Evolutionary conservation across 2,329 filamentous ascomycete species (phyloP), one percentile per base, ranked within the genome.

Genomic region (Knufia fluminis): DNA sequence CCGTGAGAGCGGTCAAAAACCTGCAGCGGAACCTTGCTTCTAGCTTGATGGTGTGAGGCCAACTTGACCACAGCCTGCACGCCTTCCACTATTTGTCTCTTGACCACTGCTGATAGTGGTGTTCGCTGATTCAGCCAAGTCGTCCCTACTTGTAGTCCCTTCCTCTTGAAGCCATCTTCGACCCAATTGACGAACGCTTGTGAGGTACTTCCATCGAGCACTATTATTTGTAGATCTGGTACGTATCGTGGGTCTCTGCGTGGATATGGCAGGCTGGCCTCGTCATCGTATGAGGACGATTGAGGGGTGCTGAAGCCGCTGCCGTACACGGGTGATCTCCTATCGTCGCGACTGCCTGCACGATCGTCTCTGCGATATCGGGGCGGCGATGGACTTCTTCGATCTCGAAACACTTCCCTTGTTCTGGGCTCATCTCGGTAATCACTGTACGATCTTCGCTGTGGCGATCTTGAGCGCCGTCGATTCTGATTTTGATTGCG

Each of bases 181-280:
- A 94, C 83, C 77, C 86, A 95, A 46, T 75, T 75, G 45, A 95
- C 80, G 61, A 94, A 96, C 50, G 87, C 83, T 52, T 84, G 76
- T 55, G 39, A 48, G 36, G 44, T 50, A 14, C 45, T 52, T 46
- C 44, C 61, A 55, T 91, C 82, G 39, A 91, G 73, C 3, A 94
- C 77, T 23, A 96, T 78, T 24, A 97, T 80, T 64, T 96, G 89
- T 14, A 96, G 85, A 59, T 97, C 89, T 2, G 91, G 90, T 19
- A 96, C 82, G 55, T 92, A 80, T 50, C 77, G 72, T 3, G 86
- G 81, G 51, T 81, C 78, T 50, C 89, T 77, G 49, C 82, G 78
- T 38, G 88, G 86, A 6, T 94, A 77, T 24, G 85, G 83, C 10
- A 89, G 71, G 31, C 79, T 77, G 33, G 77, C 71, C 54, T 85